Evolutionary conservation across 441 rosid species (phyloP).

Genomic region (Populus hybrid): DNA sequence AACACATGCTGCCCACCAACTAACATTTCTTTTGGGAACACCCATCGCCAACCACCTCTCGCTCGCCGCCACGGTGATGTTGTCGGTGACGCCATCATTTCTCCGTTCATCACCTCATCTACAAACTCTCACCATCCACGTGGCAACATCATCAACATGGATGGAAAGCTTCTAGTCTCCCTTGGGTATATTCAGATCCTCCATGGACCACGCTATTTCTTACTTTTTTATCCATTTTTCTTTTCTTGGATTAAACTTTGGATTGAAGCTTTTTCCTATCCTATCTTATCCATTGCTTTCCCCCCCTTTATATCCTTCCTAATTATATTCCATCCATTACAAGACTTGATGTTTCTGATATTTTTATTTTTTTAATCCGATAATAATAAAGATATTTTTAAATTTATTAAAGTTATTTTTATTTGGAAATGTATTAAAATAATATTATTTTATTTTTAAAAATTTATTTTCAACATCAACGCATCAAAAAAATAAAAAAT

Average conservation of each 20-base stretch:
- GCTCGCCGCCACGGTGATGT: neutral
- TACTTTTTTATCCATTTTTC: neutral
- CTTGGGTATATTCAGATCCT: neutral
- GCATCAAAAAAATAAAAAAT: too few relatives aligned
- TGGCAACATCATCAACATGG: neutral
- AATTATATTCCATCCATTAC: neutral
- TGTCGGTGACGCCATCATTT: neutral
- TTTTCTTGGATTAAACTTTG: neutral
- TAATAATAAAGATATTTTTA: too few relatives aligned
- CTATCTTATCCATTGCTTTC: neutral
- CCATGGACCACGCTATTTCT: neutral
- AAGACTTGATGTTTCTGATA: too few relatives aligned
- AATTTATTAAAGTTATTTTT: too few relatives aligned
- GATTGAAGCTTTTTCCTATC: neutral
- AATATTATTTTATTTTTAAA: too few relatives aligned
- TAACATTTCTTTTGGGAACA: neutral
- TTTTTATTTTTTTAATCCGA: too few relatives aligned
- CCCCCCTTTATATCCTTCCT: neutral
- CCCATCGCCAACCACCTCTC: neutral
- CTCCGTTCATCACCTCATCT: neutral
- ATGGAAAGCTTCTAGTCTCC: neutral
- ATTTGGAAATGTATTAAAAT: too few relatives aligned
- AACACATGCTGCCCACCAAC: neutral
- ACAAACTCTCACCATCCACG: neutral
- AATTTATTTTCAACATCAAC: too few relatives aligned